Conservation (phyloP, 345 rosid genomes). For the Rhodomyrtus tomentosa region DNA sequence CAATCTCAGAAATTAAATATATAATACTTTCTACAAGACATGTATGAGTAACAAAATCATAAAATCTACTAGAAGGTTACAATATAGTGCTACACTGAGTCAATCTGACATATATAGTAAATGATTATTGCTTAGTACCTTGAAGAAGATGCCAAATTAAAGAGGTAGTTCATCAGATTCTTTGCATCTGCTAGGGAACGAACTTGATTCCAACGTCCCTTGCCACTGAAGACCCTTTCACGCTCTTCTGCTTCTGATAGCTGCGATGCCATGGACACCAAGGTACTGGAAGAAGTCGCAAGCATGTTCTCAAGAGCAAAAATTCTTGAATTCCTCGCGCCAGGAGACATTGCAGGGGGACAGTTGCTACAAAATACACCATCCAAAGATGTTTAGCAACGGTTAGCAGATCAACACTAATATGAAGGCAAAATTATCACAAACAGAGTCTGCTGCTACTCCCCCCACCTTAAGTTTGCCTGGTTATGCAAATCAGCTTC, state of each 20-base stretch:
- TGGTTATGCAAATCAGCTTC: conserved; percentile 53
- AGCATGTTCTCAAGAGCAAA: conserved; percentile 98
- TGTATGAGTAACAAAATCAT: neutral
- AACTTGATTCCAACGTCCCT: conserved; percentile 96
- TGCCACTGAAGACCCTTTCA: conserved; percentile 78
- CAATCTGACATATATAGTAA: neutral
- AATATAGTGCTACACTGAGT: neutral
- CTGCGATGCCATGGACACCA: conserved; percentile 97
- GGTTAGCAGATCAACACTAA: neutral
- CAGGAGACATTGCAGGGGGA: conserved; percentile 72
- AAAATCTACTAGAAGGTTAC: neutral
- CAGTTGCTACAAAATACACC: conserved; percentile 33
- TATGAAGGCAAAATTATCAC: neutral
- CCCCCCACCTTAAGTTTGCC: conserved; percentile 44
- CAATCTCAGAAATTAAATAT: neutral
- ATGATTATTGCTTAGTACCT: conserved; percentile 28
- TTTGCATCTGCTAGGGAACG: conserved; percentile 85
- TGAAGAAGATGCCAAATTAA: conserved; percentile 76
- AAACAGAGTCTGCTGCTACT: neutral
- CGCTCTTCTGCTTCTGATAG: conserved; percentile 97
- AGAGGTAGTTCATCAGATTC: conserved; percentile 71
- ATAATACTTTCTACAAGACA: neutral
- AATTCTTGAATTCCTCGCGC: conserved; percentile 89
- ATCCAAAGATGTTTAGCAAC: neutral
- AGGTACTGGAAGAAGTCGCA: conserved; percentile 65